A percentile compares a stretch with the other conserved stretches of the same genome.
Conservation (phyloP, 2,329 filamentous ascomycete species). For the Xylariaceae sp. region DNA sequence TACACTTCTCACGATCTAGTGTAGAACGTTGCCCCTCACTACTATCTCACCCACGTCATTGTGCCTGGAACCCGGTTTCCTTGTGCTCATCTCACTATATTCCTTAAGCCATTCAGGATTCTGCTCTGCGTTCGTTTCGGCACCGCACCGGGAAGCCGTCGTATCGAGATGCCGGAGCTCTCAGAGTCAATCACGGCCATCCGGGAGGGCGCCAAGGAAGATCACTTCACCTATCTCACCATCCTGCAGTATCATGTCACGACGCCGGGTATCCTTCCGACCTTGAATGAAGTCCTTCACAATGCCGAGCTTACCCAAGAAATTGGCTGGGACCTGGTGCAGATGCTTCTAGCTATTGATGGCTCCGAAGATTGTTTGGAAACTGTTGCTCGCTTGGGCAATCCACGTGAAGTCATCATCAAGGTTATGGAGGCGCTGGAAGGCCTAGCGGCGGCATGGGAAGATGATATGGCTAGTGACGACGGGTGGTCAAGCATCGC, state of each 20-base stretch:
- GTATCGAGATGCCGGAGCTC: slow-evolving; percentile 33
- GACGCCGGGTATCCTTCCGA: slow-evolving; percentile 58
- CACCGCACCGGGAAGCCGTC: too few species aligned
- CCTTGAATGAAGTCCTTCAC: slow-evolving; percentile 71
- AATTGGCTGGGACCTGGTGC: slow-evolving; percentile 85
- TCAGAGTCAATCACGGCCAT: slow-evolving; percentile 41
- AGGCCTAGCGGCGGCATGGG: slow-evolving; percentile 55
- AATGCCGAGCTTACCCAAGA: slow-evolving; percentile 72
- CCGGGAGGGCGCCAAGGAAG: slow-evolving; percentile 47
- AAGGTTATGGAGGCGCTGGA: slow-evolving; percentile 79
- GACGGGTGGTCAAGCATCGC: slow-evolving; percentile 48
- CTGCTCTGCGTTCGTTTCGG: not conserved
- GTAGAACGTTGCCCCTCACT: slow-evolving; percentile 27
- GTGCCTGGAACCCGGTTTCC: slow-evolving; percentile 10
- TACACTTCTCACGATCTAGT: slow-evolving; percentile 18
- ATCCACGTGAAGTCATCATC: slow-evolving; percentile 80
- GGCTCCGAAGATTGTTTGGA: slow-evolving; percentile 74
- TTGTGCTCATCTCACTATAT: not conserved
- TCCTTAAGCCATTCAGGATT: not conserved
- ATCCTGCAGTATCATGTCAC: slow-evolving; percentile 59
- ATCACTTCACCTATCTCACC: slow-evolving; percentile 78
- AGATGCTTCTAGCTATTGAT: slow-evolving; percentile 71
- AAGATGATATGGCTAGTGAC: slow-evolving; percentile 47
- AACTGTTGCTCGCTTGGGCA: slow-evolving; percentile 77
- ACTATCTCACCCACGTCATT: slow-evolving; percentile 26